Conservation (phyloP, 1,284 basidiomycete genomes). For the Cryptococcus neoformans region DNA sequence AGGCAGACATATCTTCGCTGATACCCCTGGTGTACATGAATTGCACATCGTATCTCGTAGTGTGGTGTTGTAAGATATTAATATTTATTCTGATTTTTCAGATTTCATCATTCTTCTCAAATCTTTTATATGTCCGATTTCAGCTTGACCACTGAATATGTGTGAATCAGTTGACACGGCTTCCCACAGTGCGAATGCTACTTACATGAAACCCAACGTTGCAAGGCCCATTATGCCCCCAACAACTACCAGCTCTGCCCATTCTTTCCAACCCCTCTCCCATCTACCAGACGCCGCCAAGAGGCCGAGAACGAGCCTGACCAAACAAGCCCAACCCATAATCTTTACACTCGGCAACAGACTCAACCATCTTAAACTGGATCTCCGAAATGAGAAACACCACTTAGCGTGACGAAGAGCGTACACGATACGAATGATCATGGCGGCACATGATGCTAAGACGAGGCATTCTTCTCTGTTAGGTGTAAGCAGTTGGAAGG, state of each 20-base stretch:
- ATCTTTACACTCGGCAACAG: conserved; percentile 11
- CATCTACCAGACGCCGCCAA: conserved; percentile 16
- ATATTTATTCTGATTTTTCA: too few relatives aligned
- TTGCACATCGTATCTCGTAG: too few relatives aligned
- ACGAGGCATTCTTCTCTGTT: conserved; percentile 58
- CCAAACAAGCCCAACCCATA: background rate
- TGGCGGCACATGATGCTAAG: conserved; percentile 59
- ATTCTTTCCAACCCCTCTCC: conserved; percentile 16
- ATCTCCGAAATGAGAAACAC: conserved; percentile 2
- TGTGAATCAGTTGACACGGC: too few relatives aligned
- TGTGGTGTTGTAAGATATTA: too few relatives aligned
- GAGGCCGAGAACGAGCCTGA: conserved; percentile 4
- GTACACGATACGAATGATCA: conserved; percentile 41
- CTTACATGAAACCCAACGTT: conserved; percentile 31
- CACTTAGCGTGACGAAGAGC: conserved; percentile 26
- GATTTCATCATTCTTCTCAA: too few relatives aligned
- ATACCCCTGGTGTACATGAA: too few relatives aligned
- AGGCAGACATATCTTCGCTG: too few relatives aligned
- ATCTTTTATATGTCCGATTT: too few relatives aligned
- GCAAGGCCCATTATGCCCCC: conserved; percentile 28
- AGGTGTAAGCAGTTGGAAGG: background rate
- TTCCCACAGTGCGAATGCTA: background rate
- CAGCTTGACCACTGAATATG: too few relatives aligned
- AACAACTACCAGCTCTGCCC: conserved; percentile 21
- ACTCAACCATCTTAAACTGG: conserved; percentile 5